These are phyloP conservation scores for Leucocoprinus sp. DNA, from an alignment of 768 basidiomycete genomes.

Conservation along the genomic window DNA sequence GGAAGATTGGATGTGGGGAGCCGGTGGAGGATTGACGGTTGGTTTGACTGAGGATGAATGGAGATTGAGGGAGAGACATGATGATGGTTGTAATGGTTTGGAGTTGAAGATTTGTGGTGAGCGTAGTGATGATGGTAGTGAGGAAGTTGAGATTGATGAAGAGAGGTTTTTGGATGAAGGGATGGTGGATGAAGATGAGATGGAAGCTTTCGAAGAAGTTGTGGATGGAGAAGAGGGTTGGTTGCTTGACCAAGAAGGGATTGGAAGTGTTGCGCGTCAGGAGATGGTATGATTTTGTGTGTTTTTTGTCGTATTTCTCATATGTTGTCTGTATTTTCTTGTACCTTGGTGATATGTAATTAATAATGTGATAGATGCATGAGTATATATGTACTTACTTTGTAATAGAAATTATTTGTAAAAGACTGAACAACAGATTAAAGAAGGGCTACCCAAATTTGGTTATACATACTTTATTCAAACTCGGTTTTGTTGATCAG, in stretches of 20 bases:
- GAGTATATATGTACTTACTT: no score
- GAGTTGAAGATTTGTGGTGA: background rate
- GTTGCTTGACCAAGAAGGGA: slow-evolving; percentile 22
- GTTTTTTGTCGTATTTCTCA: background rate
- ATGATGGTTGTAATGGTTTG: background rate
- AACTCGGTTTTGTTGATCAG: no score
- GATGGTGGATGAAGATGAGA: slow-evolving; percentile 14
- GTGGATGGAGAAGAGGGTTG: slow-evolving; percentile 23
- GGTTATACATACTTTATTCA: no score
- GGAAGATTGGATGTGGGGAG: slow-evolving; percentile 37
- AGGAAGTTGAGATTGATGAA: slow-evolving; percentile 14
- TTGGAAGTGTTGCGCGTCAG: slow-evolving; percentile 19
- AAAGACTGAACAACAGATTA: no score
- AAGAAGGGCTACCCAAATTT: no score
- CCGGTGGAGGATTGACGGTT: slow-evolving; percentile 12
- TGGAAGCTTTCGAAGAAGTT: slow-evolving; percentile 15
- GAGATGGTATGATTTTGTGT: slow-evolving; percentile 16
- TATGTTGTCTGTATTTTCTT: background rate
- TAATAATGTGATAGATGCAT: no score
- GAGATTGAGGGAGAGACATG: slow-evolving; percentile 5
- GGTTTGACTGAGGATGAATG: slow-evolving; percentile 12
- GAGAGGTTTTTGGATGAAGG: slow-evolving; percentile 1
- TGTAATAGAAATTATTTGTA: no score
- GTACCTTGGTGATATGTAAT: background rate
- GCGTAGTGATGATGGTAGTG: background rate